Conservation (phyloP, 1,284 basidiomycete species). For the Irpex lacteus region DNA sequence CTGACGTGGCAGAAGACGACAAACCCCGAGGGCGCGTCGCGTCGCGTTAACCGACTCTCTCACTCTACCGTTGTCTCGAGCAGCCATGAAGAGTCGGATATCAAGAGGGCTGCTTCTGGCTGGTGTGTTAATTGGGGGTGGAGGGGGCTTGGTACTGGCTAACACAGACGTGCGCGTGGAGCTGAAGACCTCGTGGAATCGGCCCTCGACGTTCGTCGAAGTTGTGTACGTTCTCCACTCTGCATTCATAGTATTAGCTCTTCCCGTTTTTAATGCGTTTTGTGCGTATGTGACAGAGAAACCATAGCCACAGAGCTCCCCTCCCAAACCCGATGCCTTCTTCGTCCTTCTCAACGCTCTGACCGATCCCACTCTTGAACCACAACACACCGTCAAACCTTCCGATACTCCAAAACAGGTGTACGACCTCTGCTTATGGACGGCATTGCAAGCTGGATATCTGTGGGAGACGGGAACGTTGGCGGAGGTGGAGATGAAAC, state of each 20-base stretch:
- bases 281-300: constrained; percentile 40
- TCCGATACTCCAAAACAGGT: constrained; percentile 45
- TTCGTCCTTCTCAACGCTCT: constrained; percentile 67
- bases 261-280: constrained; percentile 2
- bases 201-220: constrained; percentile 76
- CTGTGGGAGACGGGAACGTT: constrained; percentile 47
- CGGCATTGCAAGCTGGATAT: constrained; percentile 44
- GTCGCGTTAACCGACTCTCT: not conserved
- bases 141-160: not conserved
- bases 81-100: not conserved
- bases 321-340: constrained; percentile 54
- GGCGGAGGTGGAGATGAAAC: constrained; percentile 55
- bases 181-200: constrained; percentile 79
- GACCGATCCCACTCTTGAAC: constrained; percentile 43
- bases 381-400: constrained; percentile 31
- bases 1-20: not conserved
- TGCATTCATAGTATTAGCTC: constrained; percentile 10
- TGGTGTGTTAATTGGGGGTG: not conserved
- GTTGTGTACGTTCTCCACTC: constrained; percentile 57
- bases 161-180: constrained; percentile 65
- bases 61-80: not conserved
- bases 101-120: not conserved
- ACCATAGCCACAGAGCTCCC: constrained; percentile 53
- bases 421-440: constrained; percentile 52
- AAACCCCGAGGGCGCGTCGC: not conserved